Evolutionary conservation across 78 protist genomes (phyloP).

Genomic region (Dictyostelium citrinum): DNA sequence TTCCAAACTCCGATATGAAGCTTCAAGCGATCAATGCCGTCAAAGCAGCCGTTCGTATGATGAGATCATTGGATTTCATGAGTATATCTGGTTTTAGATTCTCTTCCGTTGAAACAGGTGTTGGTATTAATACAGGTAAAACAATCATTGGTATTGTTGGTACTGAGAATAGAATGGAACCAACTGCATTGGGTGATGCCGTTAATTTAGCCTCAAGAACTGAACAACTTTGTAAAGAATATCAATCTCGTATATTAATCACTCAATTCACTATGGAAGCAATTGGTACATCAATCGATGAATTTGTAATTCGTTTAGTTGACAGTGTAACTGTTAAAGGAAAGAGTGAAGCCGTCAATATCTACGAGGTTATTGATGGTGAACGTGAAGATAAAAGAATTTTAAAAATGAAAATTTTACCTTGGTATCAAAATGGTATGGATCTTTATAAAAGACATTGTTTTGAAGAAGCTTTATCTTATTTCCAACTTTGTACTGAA

Average conservation of each 20-base stretch:
- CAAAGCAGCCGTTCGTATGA: conserved; percentile 76
- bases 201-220: conserved; percentile 80
- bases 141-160: conserved; percentile 79
- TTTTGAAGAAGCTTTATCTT: conserved; percentile 41
- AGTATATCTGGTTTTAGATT: conserved; percentile 43
- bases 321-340: conserved; percentile 72
- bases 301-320: conserved; percentile 57
- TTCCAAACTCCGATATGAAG: conserved; percentile 52
- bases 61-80: conserved; percentile 68
- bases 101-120: conserved; percentile 49
- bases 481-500: conserved; percentile 46
- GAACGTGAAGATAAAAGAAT: conserved; percentile 26
- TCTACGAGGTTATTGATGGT: conserved; percentile 75
- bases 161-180: conserved; percentile 79
- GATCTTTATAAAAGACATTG: conserved; percentile 22
- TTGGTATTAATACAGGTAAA: conserved; percentile 82
- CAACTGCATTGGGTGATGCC: conserved; percentile 79
- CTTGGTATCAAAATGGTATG: conserved; percentile 24
- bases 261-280: conserved; percentile 74
- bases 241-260: conserved; percentile 55
- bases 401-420: conserved; percentile 23
- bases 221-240: conserved; percentile 75
- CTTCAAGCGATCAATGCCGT: conserved; percentile 56
- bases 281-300: conserved; percentile 66
- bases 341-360: conserved; percentile 57